Conservation (phyloP, 331 rosid genomes). For the Prunus yedoensis region DNA sequence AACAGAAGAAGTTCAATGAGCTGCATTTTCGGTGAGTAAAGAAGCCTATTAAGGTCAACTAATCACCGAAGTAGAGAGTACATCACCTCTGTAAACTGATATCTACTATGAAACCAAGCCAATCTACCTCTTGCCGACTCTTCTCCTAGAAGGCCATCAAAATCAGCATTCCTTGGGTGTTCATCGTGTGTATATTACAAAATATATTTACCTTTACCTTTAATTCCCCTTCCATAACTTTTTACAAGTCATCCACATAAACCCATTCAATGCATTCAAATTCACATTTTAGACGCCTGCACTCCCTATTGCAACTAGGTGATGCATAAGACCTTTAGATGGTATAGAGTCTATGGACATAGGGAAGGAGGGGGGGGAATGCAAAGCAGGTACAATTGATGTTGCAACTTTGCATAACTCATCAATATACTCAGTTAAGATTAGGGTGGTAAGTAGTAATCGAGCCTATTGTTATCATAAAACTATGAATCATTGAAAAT, state of each 20-base stretch:
- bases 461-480: not conserved
- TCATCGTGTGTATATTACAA: not conserved
- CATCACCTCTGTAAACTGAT: not conserved
- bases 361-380: no score
- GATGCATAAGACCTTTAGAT: slow-evolving; percentile 1
- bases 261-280: slow-evolving; percentile 20
- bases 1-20: not conserved
- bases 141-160: not conserved
- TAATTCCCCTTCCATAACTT: slow-evolving; percentile 8
- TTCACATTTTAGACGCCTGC: not conserved
- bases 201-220: slow-evolving; percentile 5
- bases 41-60: slow-evolving; percentile 12
- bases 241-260: slow-evolving; percentile 11
- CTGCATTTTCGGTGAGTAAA: not conserved
- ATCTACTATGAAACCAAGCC: slow-evolving; percentile 12
- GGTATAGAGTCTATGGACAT: no score
- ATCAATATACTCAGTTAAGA: not conserved
- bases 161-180: slow-evolving; percentile 6
- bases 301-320: not conserved
- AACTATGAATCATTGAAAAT: not conserved
- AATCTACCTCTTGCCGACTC: slow-evolving; percentile 12
- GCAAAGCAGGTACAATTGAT: not conserved
- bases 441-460: not conserved
- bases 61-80: not conserved
- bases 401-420: not conserved